phyloP scores from a whole-genome alignment of 192 early-diverging fungal genomes.

The Chytriomyces confervae region DNA sequence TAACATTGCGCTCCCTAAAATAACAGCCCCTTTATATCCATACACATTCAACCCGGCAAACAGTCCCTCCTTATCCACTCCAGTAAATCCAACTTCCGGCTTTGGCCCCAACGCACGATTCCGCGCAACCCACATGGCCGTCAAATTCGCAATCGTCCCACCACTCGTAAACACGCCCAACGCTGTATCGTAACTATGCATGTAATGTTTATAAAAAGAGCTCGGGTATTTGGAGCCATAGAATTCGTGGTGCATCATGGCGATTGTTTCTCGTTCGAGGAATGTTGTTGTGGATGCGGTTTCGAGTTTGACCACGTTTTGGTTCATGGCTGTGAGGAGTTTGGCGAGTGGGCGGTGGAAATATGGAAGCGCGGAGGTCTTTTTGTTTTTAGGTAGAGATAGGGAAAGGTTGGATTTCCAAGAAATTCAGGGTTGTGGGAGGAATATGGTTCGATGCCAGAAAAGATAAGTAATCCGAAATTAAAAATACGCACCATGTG shows the following conservation, averaged over 20 bases:
- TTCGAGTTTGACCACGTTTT: conserved; percentile 67
- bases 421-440: no score
- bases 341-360: conserved; percentile 61
- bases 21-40: conserved; percentile 58
- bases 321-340: conserved; percentile 61
- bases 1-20: conserved; percentile 55
- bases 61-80: conserved; percentile 62
- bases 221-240: conserved; percentile 29
- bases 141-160: conserved; percentile 65
- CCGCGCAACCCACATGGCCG: conserved; percentile 65
- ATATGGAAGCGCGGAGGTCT: conserved; percentile 60
- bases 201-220: conserved; percentile 53
- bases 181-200: conserved; percentile 45
- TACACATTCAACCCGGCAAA: conserved; percentile 49
- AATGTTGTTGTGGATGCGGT: conserved; percentile 61
- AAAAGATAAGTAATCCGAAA: no score
- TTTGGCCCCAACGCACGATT: conserved; percentile 51
- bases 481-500: conserved; percentile 53
- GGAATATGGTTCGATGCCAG: no score
- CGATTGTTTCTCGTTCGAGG: conserved; percentile 58
- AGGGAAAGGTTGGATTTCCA: not conserved
- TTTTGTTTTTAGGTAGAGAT: not conserved
- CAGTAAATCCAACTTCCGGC: conserved; percentile 39
- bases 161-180: conserved; percentile 58
- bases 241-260: conserved; percentile 63